These are phyloP conservation scores for Paraglomus brasilianum DNA, from an alignment of 192 early-diverging fungal species.

Conservation along the genomic window DNA sequence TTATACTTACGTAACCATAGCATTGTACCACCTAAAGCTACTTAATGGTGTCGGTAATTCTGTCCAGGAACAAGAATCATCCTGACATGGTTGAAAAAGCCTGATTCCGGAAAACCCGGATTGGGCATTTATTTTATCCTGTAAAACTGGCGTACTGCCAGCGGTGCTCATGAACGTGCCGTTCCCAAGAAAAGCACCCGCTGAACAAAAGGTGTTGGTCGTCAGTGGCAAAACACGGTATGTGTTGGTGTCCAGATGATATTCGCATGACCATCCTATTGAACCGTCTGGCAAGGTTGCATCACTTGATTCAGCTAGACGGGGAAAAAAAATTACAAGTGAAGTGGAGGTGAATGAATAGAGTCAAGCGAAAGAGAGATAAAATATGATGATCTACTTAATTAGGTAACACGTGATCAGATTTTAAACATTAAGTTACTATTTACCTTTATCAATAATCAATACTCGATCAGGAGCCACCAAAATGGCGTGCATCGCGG, in stretches of 20 bases:
- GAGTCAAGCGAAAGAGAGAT: too few relatives aligned
- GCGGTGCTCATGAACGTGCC: constrained; percentile 54
- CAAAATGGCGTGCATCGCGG: constrained; percentile 52
- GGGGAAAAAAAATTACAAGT: not conserved
- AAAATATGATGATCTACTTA: too few relatives aligned
- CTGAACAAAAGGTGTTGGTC: constrained; percentile 58
- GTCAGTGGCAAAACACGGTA: constrained; percentile 41
- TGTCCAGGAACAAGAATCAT: constrained; percentile 45
- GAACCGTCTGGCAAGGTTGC: constrained; percentile 45
- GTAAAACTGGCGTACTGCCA: constrained; percentile 38
- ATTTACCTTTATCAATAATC: constrained; percentile 53
- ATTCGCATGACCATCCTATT: constrained; percentile 41
- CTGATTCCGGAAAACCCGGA: constrained; percentile 47
- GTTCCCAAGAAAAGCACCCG: constrained; percentile 51
- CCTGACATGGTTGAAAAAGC: constrained; percentile 47
- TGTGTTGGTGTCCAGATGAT: constrained; percentile 45
- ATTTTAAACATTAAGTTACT: constrained; percentile 43
- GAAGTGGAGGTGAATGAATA: too few relatives aligned
- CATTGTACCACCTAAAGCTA: constrained; percentile 43
- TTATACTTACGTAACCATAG: constrained; percentile 29
- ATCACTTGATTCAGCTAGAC: constrained; percentile 48
- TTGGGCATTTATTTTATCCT: constrained; percentile 27
- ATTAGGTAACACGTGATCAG: constrained; percentile 41
- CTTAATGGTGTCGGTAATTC: constrained; percentile 40
- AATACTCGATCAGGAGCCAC: constrained; percentile 46